Evolutionary conservation across 768 basidiomycete species (phyloP).

Genomic region (Amanita inopinata): DNA sequence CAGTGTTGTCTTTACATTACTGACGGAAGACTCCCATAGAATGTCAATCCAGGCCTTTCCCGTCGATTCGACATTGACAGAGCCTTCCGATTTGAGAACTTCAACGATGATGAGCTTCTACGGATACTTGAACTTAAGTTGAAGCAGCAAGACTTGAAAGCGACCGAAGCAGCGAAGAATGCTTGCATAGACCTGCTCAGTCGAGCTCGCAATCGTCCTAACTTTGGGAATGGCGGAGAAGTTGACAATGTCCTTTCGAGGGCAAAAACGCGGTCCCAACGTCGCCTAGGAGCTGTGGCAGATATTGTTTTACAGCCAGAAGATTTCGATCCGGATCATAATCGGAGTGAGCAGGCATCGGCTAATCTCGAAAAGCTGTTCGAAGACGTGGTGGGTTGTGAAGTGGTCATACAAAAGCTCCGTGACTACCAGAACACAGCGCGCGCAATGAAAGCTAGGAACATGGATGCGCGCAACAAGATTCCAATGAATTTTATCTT

Average conservation of each 20-base stretch:
- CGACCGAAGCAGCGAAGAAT: constrained; percentile 45
- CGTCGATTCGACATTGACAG: constrained; percentile 63
- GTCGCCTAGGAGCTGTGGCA: constrained; percentile 21
- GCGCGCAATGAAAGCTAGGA: constrained; percentile 26
- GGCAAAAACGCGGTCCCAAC: constrained; percentile 40
- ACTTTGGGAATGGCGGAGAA: constrained; percentile 59
- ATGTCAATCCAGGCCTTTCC: constrained; percentile 59
- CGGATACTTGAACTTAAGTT: constrained; percentile 48
- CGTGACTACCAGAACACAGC: constrained; percentile 44
- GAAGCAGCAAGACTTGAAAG: constrained; percentile 43
- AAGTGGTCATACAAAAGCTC: constrained; percentile 40
- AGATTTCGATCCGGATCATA: constrained; percentile 58
- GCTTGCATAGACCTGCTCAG: constrained; percentile 42
- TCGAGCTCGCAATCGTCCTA: constrained; percentile 36
- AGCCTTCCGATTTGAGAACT: constrained; percentile 63
- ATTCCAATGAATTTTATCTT: constrained; percentile 65
- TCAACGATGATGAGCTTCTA: constrained; percentile 40
- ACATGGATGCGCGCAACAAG: constrained; percentile 34
- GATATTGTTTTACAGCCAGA: constrained; percentile 43
- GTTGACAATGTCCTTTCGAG: constrained; percentile 49
- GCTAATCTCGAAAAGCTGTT: constrained; percentile 47
- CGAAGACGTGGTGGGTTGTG: constrained; percentile 53
- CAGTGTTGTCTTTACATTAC: background rate
- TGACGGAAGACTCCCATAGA: constrained; percentile 26
- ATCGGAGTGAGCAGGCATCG: constrained; percentile 37